A percentile compares a stretch with the other conserved stretches of the same genome.
These are phyloP conservation scores for Aeschynomene evenia DNA, from an alignment of 306 rosid species.

Conservation along the genomic window DNA sequence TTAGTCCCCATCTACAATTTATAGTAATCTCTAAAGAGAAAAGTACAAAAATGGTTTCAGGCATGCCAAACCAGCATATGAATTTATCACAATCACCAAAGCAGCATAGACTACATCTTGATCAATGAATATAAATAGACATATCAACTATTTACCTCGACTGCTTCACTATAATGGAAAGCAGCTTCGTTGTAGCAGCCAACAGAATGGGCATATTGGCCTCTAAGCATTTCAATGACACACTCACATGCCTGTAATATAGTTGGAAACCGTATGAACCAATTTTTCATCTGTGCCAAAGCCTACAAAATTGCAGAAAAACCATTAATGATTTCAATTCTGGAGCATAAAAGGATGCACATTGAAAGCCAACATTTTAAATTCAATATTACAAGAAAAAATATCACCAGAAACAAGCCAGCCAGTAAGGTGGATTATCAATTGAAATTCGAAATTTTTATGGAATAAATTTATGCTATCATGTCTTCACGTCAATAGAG, in stretches of 20 bases:
- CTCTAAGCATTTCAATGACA: constrained; percentile 91
- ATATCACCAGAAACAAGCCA: constrained; percentile 25
- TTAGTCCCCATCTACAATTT: constrained; percentile 21
- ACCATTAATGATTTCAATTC: constrained; percentile 21
- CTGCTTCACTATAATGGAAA: constrained; percentile 85
- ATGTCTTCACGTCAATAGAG: constrained; percentile 6
- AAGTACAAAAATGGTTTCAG: constrained; percentile 13
- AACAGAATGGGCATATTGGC: constrained; percentile 91
- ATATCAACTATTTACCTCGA: constrained; percentile 53
- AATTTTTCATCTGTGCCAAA: constrained; percentile 82
- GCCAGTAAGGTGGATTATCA: constrained; percentile 4
- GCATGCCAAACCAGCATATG: constrained; percentile 33
- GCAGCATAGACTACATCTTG: constrained; percentile 20
- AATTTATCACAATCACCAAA: constrained; percentile 17
- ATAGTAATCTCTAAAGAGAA: constrained; percentile 6
- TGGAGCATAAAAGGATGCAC: constrained; percentile 20
- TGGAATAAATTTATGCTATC: constrained; percentile 22
- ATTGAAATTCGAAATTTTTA: constrained; percentile 1
- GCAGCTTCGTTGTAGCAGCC: constrained; percentile 88
- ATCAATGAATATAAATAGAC: constrained; percentile 9
- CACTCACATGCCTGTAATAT: constrained; percentile 93
- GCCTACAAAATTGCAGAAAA: constrained; percentile 59
- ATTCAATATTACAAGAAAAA: constrained; percentile 5
- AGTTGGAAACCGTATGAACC: constrained; percentile 91
- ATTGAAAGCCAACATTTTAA: constrained; percentile 17